Base-by-base conservation (phyloP, 345 rosid species). In the Adansonia digitata region DNA sequence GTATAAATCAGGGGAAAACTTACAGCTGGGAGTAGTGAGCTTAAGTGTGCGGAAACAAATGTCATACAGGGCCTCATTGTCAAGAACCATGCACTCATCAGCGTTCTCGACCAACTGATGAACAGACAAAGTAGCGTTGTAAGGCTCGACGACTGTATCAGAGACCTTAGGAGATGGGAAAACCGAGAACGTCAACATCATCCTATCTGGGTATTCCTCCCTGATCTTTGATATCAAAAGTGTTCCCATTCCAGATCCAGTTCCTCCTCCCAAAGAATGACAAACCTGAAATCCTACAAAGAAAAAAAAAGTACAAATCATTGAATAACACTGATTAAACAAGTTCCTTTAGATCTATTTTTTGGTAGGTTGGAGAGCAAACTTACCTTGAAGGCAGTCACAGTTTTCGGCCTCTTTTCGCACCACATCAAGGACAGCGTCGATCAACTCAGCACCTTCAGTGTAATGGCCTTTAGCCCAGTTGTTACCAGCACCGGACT, bases 1-100 rank as follows among this genome's bases (percentile, higher is more conserved):
- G n/a, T n/a, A n/a, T n/a, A n/a, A n/a, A n/a, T n/a, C n/a, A 12
- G 31, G 18, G 2, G 42, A 74, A 10, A 5, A 78, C 84, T 72
- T 69, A 82, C 80, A 82, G 82, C 80, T 79, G 17, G 85, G n/a
- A n/a, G n/a, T n/a, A n/a, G n/a, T n/a, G n/a, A n/a, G n/a, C n/a
- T n/a, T n/a, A n/a, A n/a, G n/a, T 82, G 82, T 82, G 45, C 78
- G 71, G 71, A 79, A 82, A 69, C 80, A 82, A 56, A 79, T 82
- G 64, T 82, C 82, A 55, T 74, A 82, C 52, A 79, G 73, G n/a
- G 80, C 82, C 22, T 82, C 82, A 31, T 82, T n/a, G n/a, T n/a
- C n/a, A n/a, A n/a, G n/a, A n/a, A n/a, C n/a, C n/a, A n/a, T n/a
- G n/a, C n/a, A n/a, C n/a, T n/a, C n/a, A n/a, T n/a, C n/a, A n/a